phyloP scores from a whole-genome alignment of 805 yeast species.

The Hanseniaspora lachancei region DNA sequence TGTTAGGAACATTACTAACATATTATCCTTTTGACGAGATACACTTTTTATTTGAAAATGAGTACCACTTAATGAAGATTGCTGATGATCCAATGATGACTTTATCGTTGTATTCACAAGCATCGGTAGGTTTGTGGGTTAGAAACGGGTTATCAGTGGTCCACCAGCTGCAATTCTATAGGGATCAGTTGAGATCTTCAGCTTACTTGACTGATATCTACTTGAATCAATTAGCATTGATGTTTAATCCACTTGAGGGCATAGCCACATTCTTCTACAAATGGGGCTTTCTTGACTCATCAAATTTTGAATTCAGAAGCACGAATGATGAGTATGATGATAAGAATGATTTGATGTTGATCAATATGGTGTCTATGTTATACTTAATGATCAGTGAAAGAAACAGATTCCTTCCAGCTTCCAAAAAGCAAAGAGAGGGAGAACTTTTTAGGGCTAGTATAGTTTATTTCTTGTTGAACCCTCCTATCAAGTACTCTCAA shows the following conservation, averaged over 20 bases:
- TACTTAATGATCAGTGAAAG: slow-evolving; percentile 63
- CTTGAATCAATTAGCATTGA: slow-evolving; percentile 48
- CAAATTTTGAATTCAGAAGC: slow-evolving; percentile 24
- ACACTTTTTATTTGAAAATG: slow-evolving; percentile 17
- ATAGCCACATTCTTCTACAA: slow-evolving; percentile 42
- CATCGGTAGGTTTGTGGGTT: slow-evolving; percentile 56
- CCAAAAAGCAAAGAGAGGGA: slow-evolving; percentile 23
- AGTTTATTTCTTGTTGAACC: slow-evolving; percentile 38
- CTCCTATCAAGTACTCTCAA: slow-evolving; percentile 43
- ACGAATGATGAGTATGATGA: slow-evolving; percentile 37
- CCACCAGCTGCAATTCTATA: slow-evolving; percentile 39
- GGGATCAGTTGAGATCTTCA: slow-evolving; percentile 35
- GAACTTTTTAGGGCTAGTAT: slow-evolving; percentile 31
- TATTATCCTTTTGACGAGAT: slow-evolving; percentile 21
- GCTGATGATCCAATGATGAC: slow-evolving; percentile 50
- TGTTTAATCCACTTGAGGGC: slow-evolving; percentile 44
- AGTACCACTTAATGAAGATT: slow-evolving; percentile 32
- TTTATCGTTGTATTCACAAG: slow-evolving; percentile 48
- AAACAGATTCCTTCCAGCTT: slow-evolving; percentile 38
- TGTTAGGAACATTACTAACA: slow-evolving; percentile 34
- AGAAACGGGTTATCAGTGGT: slow-evolving; percentile 51
- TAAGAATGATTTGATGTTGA: slow-evolving; percentile 48
- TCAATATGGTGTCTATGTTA: slow-evolving; percentile 62
- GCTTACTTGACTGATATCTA: slow-evolving; percentile 65
- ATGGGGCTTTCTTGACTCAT: slow-evolving; percentile 48